phyloP scores from a whole-genome alignment of 768 basidiomycete species.

The Peribolospora baueri region DNA sequence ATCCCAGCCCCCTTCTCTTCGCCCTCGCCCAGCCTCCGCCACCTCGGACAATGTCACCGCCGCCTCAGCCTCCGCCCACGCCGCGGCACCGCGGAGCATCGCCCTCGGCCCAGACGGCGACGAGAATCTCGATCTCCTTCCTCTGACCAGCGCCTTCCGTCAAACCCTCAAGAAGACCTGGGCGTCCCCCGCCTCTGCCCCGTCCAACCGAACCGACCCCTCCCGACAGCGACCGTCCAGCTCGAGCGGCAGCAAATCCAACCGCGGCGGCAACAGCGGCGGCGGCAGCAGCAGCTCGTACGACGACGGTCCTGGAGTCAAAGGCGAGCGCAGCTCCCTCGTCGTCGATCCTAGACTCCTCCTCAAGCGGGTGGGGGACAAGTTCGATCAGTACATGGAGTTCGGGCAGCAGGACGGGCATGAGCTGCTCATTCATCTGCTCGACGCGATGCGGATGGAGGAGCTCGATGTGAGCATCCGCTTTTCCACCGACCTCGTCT shows the following conservation, averaged over 20 bases:
- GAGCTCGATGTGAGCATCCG: slow-evolving; percentile 47
- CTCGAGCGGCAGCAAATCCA: slow-evolving; percentile 3
- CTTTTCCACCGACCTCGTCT: neutral
- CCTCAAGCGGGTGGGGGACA: slow-evolving; percentile 42
- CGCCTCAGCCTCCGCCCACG: slow-evolving; percentile 24
- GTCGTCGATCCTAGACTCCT: slow-evolving; percentile 27
- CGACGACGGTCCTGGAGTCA: slow-evolving; percentile 8
- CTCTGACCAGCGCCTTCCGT: slow-evolving; percentile 33
- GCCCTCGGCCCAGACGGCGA: slow-evolving; percentile 5
- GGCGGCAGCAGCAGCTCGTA: slow-evolving; percentile 4
- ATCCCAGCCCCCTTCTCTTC: slow-evolving; percentile 38
- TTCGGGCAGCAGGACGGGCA: slow-evolving; percentile 92
- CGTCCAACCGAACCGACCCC: no score
- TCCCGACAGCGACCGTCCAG: no score
- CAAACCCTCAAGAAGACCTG: neutral
- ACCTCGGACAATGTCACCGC: slow-evolving; percentile 22
- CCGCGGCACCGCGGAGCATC: slow-evolving; percentile 14
- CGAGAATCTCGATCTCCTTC: slow-evolving; percentile 7
- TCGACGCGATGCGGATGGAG: slow-evolving; percentile 86
- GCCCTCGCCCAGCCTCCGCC: slow-evolving; percentile 33
- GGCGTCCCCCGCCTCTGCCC: no score
- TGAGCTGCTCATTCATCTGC: slow-evolving; percentile 65
- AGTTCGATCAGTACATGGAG: slow-evolving; percentile 84
- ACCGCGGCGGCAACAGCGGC: neutral
- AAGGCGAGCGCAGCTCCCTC: neutral